Evolutionary conservation across 2,329 filamentous ascomycete species (phyloP), one percentile per base, ranked within the genome.

Genomic region (Sclerotinia minor): DNA sequence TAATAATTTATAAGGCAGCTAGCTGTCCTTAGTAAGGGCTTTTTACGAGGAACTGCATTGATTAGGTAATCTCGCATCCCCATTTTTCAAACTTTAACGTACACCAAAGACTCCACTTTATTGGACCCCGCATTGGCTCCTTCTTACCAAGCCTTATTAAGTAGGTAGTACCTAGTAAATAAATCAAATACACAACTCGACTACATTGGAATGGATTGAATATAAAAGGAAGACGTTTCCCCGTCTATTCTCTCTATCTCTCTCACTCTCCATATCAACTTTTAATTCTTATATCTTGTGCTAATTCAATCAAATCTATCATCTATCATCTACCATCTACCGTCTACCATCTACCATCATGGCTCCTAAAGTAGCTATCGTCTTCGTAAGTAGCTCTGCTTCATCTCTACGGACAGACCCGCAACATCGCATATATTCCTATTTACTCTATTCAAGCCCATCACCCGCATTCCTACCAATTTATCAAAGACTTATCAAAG

Each of bases 321-420:
- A 35, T 35, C 32, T 32, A 32, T 1, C 32, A 32, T 32, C 35
- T 35, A 35, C 35, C 7, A 38, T 24, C 45, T 7, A 49, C 41
- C 35, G 24, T 35, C 29, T 32, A 32, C 3, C 5, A 32, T 32
- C 5, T 35, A 35, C 35, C 7, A 73, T 47, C 66, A 96, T 96
- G 92, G 92, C 91, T 82, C 91, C 92, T 80, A 96, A 92, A 84
- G 87, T 97, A 78, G 93, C 93, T 75, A 95, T 97, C 81, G 87
- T 97, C 79, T 96, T 88, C 80, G 91, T 94, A 84, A 75, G 90
- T 86, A 52, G 21, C 41, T 35, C 35, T 35, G 8, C 35, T 35
- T 8, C 8, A 38, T n/a, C 61, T 54, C n/a, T 6, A 53, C n/a
- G 15, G 9, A 19, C 15, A 29, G 29, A 29, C 41, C 21, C 21